Evolutionary conservation across 192 early-diverging fungal species (phyloP).

Genomic region (Backusella mclennaniae): DNA sequence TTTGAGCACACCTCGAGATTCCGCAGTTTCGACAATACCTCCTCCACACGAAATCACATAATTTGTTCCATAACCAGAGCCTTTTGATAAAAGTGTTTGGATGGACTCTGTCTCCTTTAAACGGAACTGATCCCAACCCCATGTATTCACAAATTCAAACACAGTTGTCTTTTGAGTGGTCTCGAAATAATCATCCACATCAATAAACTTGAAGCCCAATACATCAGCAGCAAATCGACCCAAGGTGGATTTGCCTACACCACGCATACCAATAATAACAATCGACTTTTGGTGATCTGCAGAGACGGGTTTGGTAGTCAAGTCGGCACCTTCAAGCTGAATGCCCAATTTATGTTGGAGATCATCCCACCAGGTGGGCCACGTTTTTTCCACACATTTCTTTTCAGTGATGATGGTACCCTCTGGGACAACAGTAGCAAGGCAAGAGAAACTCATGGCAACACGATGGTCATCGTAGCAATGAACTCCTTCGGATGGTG

Average conservation of each 20-base stretch:
- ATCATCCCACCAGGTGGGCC: conserved; percentile 99
- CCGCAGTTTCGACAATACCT: conserved; percentile 87
- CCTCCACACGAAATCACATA: conserved; percentile 91
- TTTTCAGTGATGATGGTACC: conserved; percentile 86
- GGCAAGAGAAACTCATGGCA: conserved; percentile 93
- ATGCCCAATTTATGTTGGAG: conserved; percentile 81
- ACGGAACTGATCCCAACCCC: conserved; percentile 89
- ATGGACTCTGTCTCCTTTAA: conserved; percentile 74
- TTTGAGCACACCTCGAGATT: conserved; percentile 62
- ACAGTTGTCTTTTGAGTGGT: conserved; percentile 66
- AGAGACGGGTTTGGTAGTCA: conserved; percentile 6
- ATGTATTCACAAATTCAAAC: conserved; percentile 68
- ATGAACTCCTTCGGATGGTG: conserved; percentile 67
- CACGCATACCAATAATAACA: conserved; percentile 98
- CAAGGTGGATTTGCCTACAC: conserved; percentile 92
- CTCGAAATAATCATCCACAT: conserved; percentile 89
- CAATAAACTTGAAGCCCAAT: conserved; percentile 77
- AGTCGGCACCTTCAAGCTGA: conserved; percentile 54
- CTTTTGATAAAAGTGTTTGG: conserved; percentile 49
- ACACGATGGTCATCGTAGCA: conserved; percentile 98
- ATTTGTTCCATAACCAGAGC: conserved; percentile 48
- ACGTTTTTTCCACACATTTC: conserved; percentile 98
- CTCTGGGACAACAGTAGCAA: conserved; percentile 72
- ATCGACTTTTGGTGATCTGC: conserved; percentile 43
- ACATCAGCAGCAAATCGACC: conserved; percentile 69